phyloP scores from a whole-genome alignment of 768 basidiomycete species.

The Rhizopogon salebrosus region DNA sequence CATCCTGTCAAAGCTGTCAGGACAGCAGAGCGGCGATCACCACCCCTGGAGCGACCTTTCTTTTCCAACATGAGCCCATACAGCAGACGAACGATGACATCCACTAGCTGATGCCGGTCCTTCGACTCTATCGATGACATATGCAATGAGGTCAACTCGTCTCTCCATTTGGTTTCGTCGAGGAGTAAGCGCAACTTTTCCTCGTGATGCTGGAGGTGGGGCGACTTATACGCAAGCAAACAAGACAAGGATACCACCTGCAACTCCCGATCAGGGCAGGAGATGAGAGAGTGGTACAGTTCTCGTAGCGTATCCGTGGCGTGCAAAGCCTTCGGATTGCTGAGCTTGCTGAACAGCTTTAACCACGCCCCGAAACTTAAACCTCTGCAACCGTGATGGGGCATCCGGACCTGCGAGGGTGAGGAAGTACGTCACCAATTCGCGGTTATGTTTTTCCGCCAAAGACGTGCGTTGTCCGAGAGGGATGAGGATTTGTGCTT shows the following conservation, averaged over 20 bases:
- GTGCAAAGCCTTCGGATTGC: constrained; percentile 87
- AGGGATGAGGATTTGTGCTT: constrained; percentile 69
- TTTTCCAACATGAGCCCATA: constrained; percentile 88
- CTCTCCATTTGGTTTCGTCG: constrained; percentile 86
- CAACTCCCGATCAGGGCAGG: constrained; percentile 77
- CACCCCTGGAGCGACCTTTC: constrained; percentile 61
- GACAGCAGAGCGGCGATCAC: constrained; percentile 67
- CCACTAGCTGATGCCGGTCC: constrained; percentile 63
- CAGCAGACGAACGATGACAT: constrained; percentile 66
- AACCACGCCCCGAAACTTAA: constrained; percentile 75
- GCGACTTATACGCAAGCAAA: constrained; percentile 75
- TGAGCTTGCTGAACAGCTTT: constrained; percentile 81
- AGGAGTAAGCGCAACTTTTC: constrained; percentile 67
- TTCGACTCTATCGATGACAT: constrained; percentile 50
- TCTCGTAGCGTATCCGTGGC: constrained; percentile 57
- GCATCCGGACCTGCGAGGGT: constrained; percentile 36
- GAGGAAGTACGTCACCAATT: constrained; percentile 85
- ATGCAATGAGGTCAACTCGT: constrained; percentile 72
- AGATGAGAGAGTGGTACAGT: constrained; percentile 70
- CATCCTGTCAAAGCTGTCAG: constrained; percentile 67
- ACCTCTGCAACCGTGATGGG: constrained; percentile 43
- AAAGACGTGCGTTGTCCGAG: constrained; percentile 66
- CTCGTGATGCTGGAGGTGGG: constrained; percentile 47
- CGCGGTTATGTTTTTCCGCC: constrained; percentile 83
- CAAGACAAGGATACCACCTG: constrained; percentile 76